Conservation (phyloP, 768 basidiomycete genomes). For the Agaricus blazei region DNA sequence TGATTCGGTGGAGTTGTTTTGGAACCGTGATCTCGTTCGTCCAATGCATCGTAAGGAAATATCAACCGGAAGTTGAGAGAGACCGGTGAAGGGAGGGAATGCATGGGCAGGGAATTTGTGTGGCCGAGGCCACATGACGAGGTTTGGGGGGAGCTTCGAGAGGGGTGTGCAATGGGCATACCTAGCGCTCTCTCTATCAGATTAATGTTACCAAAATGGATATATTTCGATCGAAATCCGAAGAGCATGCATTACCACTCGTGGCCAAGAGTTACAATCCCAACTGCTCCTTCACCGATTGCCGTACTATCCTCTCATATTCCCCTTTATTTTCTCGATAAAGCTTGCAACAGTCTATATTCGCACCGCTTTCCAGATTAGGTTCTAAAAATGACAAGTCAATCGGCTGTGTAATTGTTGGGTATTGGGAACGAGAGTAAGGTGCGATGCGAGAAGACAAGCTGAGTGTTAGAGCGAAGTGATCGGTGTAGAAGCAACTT, state of each 20-base stretch:
- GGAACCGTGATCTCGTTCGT: no score
- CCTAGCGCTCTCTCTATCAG: not conserved
- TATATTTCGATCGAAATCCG: not conserved
- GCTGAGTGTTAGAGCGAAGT: constrained; percentile 5
- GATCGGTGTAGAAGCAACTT: constrained; percentile 2
- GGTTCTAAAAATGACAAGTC: constrained; percentile 57
- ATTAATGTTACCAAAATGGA: not conserved
- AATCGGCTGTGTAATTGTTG: not conserved
- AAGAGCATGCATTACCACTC: not conserved
- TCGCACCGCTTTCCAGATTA: constrained; percentile 95
- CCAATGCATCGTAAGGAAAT: no score
- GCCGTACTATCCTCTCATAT: constrained; percentile 83
- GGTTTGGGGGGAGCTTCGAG: no score
- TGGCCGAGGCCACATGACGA: no score
- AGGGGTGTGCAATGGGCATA: no score
- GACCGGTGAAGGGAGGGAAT: no score
- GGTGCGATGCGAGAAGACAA: not conserved
- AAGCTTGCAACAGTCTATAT: constrained; percentile 95
- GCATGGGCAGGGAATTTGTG: no score
- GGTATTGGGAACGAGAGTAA: not conserved
- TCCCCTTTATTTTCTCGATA: constrained; percentile 87
- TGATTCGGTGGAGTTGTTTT: no score
- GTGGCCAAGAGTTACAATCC: constrained; percentile 46
- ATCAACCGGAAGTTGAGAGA: no score
- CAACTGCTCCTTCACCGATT: constrained; percentile 81